Base-by-base conservation (phyloP, 2,329 filamentous ascomycete species). In the Xylariaceae sp. region DNA sequence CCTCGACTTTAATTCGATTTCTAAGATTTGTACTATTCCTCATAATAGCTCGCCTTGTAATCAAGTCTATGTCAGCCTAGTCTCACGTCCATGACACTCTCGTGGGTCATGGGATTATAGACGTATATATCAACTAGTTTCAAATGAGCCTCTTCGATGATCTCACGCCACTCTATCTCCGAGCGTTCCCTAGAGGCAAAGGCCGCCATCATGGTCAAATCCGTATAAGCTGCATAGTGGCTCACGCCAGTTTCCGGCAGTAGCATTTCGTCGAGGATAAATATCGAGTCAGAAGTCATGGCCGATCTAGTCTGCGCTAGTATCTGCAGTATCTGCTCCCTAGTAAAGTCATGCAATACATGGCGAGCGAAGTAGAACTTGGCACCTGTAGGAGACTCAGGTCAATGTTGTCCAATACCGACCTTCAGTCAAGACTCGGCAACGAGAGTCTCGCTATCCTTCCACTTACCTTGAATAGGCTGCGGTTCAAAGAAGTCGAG, bases 121-220 rank as follows among this genome's bases (percentile, higher is more conserved):
- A 40, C 40, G 3, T 12, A 19, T 37, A 42, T 48, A 17, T 51
- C 33, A 6, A 45, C 3, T 0, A 46, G 29, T 13, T 39, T 38
- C 18, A 55, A 16, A 1, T 48, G 49, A 19, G 49, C 49, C 4
- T 29, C 33, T 11, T 41, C 38, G 2, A 63, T 39, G 15, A 63
- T 39, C 2, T 37, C 16, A 17, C 50, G 38, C 66, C 64, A 69
- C 36, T 67, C 35, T 19, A 31, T 42, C 39, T 39, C 43, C 15
- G 39, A 41, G 32, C 43, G 28, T 12, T 45, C 39, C 4, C 34
- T 19, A 2, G 43, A 41, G 22, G 39, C 43, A 15, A 45, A 19
- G 13, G 29, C 36, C 9, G 36, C 19, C 41, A 43, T 43, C 52
- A 56, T 56, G 13, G 46, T 43, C 7, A 54, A 42, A 34, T 56